phyloP scores from a whole-genome alignment of 176 grass and related monocot genomes.

The Oryza nivara region DNA sequence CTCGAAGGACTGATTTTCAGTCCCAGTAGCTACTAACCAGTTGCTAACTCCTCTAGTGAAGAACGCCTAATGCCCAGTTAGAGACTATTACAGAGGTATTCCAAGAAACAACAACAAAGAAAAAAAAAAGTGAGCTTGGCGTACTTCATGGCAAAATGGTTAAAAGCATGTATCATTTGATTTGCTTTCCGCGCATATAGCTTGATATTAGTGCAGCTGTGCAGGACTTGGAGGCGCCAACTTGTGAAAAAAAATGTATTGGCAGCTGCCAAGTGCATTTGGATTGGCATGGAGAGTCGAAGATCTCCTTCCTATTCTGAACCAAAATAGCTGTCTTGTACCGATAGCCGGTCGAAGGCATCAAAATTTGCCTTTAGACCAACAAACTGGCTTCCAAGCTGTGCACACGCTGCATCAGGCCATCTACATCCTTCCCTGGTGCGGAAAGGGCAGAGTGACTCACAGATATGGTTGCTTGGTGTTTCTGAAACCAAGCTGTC shows the following conservation, averaged over 20 bases:
- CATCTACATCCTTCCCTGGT: conserved; percentile 88
- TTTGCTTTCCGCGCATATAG: conserved; percentile 6
- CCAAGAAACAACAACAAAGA: neutral
- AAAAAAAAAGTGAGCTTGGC: neutral
- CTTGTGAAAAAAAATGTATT: conserved; percentile 32
- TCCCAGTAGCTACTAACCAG: conserved; percentile 37
- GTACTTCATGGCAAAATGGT: conserved; percentile 29
- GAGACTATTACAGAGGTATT: neutral
- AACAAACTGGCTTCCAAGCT: conserved; percentile 91
- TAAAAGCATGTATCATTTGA: conserved; percentile 22
- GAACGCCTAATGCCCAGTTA: conserved; percentile 12
- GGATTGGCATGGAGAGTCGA: neutral
- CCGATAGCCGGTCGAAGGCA: conserved; percentile 80
- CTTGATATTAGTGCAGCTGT: conserved; percentile 9
- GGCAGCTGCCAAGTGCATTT: conserved; percentile 30
- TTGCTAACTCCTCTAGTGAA: conserved; percentile 25
- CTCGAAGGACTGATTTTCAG: conserved; percentile 42
- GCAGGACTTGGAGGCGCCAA: conserved; percentile 40
- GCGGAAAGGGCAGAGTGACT: conserved; percentile 75
- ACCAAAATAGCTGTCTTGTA: conserved; percentile 87
- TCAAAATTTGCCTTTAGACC: conserved; percentile 95
- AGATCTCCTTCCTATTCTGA: conserved; percentile 52
- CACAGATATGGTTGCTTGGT: conserved; percentile 58
- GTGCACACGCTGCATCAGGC: conserved; percentile 81
- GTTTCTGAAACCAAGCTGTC: conserved; percentile 58